A percentile compares a stretch with the other conserved stretches of the same genome.
phyloP scores from a whole-genome alignment of 257 asterid genomes.

The Nicotiana sylvestris region DNA sequence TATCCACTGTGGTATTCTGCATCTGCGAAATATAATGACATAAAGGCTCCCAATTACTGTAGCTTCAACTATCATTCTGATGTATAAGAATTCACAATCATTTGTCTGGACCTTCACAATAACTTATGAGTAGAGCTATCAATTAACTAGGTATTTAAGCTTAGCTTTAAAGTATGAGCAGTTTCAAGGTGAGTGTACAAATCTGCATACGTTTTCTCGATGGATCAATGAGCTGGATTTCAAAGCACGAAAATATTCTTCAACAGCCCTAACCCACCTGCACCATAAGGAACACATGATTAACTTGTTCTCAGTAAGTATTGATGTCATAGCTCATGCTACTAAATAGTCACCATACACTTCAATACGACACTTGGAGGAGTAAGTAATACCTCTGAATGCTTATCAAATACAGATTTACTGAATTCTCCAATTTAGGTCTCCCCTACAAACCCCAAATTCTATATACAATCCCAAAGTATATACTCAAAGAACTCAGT shows the following conservation, averaged over 20 bases:
- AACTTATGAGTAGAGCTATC: neutral
- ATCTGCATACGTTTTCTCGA: slow-evolving; percentile 28
- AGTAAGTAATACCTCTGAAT: neutral
- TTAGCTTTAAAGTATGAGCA: neutral
- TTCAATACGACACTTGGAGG: neutral
- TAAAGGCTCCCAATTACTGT: neutral
- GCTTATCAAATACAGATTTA: neutral
- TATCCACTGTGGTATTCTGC: slow-evolving; percentile 25
- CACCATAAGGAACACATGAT: neutral
- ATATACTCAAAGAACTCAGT: neutral
- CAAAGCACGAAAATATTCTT: slow-evolving; percentile 60
- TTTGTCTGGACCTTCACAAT: neutral
- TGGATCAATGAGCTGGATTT: slow-evolving; percentile 50
- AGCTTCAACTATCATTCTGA: neutral
- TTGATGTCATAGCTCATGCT: neutral
- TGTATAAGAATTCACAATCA: neutral
- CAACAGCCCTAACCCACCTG: slow-evolving; percentile 95
- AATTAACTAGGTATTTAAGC: neutral
- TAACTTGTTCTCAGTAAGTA: neutral
- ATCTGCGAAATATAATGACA: slow-evolving; percentile 9
- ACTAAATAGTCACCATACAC: neutral
- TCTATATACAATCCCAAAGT: neutral
- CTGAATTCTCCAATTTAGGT: neutral
- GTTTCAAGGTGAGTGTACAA: neutral
- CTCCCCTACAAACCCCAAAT: neutral